Base-by-base conservation (phyloP, 805 yeast genomes). In the Komagataella phaffii region DNA sequence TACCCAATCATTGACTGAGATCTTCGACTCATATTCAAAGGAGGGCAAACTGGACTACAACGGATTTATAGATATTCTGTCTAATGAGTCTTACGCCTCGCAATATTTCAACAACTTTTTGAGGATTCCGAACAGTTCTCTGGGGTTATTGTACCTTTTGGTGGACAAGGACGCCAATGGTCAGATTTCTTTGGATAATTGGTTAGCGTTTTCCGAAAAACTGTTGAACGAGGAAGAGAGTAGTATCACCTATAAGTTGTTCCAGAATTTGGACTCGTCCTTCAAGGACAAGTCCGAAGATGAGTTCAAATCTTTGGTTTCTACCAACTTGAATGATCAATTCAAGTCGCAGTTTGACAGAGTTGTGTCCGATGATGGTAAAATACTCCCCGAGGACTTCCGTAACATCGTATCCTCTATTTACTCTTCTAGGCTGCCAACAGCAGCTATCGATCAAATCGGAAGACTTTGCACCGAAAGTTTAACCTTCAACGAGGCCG, bases 371-470 rank as follows among this genome's bases (percentile, higher is more conserved):
- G 17, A 17, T 18, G 47, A 51, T 45, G 50, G 52, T 12, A 56
- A 50, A 6, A 56, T 66, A 18, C 48, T 57, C 10, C 49, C 61
- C 2, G 46, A 46, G 3, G 56, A 57, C 46, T 58, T 66, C 44
- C 56, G 53, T 24, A 6, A 45, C 46, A 48, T 64, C 7, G 57
- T 65, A 18, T 52, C 55, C 17, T 55, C 56, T 6, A 56, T 65
- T 10, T 66, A 62, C 53, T 61, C 65, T 50, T 45, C 56, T 44
- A 60, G 66, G 49, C 53, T 67, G 17, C 65, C 70, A 5, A 43
- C 50, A 7, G 83, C 83, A 59, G 83, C 88, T 30, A 68, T 79
- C 51, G 70, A 73, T 50, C 95, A 89, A 62, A 80, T 86, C 17
- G 75, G 79, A n/a, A 51, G 17, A 50, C 6, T 60, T 63, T 24